These are phyloP conservation scores for Claviceps paspali DNA, from an alignment of 2,329 filamentous ascomycete genomes.

Conservation along the genomic window DNA sequence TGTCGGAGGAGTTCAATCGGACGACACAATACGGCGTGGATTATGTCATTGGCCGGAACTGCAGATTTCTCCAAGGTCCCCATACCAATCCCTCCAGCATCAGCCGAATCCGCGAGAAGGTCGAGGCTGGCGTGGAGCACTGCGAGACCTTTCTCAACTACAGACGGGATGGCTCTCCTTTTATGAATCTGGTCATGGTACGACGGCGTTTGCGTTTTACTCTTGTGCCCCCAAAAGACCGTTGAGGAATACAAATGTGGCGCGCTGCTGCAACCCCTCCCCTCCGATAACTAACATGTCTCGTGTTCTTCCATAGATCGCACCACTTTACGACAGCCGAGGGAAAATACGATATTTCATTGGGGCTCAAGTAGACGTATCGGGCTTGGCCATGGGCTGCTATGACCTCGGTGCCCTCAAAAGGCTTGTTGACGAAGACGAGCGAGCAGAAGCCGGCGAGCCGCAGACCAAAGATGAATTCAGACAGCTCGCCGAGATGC, in stretches of 20 bases:
- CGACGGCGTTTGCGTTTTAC: not conserved
- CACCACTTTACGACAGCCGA: constrained; percentile 52
- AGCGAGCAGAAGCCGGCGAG: not conserved
- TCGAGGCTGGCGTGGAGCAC: constrained; percentile 49
- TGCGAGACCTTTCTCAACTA: constrained; percentile 67
- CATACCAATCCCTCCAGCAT: constrained; percentile 51
- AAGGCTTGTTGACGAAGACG: constrained; percentile 19
- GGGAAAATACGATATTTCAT: constrained; percentile 53
- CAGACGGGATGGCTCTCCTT: constrained; percentile 59
- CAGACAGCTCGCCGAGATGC: constrained; percentile 50
- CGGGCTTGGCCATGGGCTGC: constrained; percentile 50
- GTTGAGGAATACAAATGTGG: too few relatives aligned
- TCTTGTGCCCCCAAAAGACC: too few relatives aligned
- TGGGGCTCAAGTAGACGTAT: constrained; percentile 58
- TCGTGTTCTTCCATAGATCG: constrained; percentile 33
- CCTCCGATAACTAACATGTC: constrained; percentile 28
- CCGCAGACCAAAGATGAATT: constrained; percentile 42
- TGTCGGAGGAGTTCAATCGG: constrained; percentile 58
- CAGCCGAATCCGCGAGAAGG: constrained; percentile 43
- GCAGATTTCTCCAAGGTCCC: constrained; percentile 63
- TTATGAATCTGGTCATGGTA: constrained; percentile 65
- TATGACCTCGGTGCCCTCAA: constrained; percentile 48
- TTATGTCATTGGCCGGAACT: constrained; percentile 62
- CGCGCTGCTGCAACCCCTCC: too few relatives aligned
- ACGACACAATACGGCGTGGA: constrained; percentile 50